Evolutionary conservation across 2,329 filamentous ascomycete species (phyloP), one percentile per base, ranked within the genome.

Genomic region (Orbilia quercus): DNA sequence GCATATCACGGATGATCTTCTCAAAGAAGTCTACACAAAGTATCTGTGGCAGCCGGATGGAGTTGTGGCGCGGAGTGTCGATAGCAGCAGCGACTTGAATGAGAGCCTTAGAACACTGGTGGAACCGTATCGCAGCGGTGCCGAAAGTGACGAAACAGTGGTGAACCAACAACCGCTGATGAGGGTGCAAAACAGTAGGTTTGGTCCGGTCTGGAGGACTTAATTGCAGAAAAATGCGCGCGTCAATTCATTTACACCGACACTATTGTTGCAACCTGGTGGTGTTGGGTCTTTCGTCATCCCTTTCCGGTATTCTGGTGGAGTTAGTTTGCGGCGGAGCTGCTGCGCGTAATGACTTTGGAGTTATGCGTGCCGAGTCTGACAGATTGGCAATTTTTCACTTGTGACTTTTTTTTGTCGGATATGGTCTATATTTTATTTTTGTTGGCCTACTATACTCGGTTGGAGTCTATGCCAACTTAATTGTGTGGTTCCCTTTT

Each of bases 1-100:
- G 67, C 67, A 65, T 36, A 72, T 72, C 7, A 72, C 67, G 16
- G 67, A 72, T 34, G 67, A 72, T 12, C 28, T 72, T 7, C 23
- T 72, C 12, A 65, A 22, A 20, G 67, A 72, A 31, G 67, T 72
- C 3, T 72, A 54, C 51, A 72, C 59, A 6, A 65, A 72, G 14
- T 55, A 72, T 48, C 31, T 72, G n/a, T 72, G 67, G 67, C 67
- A 72, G 16, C 67, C 67, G 2, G 53, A 38, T 14, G 67, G 67
- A 2, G 67, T 72, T 4, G 54, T 42, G 14, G 18, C 67, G 1
- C 45, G 20, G 11, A 31, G 54, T 1, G 38, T 60, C 2, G 47
- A 72, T 40, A 45, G 40, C 16, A 34, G 20, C 16, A 5, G 20
- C 16, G 3, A 20, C 18, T 58, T 64, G 7, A 59, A 22, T n/a